Conservation (phyloP, 1,284 basidiomycete species). For the Ceratobasidium theobromae region DNA sequence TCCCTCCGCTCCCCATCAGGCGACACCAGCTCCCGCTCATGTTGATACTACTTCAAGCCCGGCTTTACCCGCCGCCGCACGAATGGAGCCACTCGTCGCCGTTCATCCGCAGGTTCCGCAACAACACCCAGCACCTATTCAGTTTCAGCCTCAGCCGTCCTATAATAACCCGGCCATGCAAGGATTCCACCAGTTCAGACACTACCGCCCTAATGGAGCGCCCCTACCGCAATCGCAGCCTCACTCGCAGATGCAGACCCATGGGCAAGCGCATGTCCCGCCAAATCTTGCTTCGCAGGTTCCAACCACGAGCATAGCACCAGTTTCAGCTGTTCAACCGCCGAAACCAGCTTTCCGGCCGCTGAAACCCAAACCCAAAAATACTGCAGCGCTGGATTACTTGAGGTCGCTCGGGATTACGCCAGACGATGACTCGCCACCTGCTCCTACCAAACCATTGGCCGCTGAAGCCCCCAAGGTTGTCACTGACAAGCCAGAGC, state of each 20-base stretch:
- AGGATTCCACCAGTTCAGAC: no score
- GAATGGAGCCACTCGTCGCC: not conserved
- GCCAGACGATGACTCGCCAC: not conserved
- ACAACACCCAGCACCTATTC: no score
- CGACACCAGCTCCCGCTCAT: not conserved
- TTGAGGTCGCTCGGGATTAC: constrained; percentile 2
- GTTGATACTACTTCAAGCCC: not conserved
- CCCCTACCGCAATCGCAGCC: not conserved
- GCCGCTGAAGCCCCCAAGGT: not conserved
- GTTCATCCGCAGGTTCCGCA: not conserved
- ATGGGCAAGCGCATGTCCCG: not conserved
- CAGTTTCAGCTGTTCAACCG: not conserved
- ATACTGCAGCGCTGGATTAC: constrained; percentile 14
- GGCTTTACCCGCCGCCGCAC: not conserved
- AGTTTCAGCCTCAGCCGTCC: no score
- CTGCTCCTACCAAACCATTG: not conserved
- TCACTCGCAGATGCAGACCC: not conserved
- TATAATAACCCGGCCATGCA: no score
- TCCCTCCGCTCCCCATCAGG: not conserved
- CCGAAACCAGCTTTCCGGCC: not conserved
- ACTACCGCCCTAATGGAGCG: not conserved
- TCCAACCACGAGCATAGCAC: not conserved
- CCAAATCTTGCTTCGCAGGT: not conserved
- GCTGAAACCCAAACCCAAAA: not conserved
- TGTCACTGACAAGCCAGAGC: not conserved